phyloP scores from a whole-genome alignment of 371 early-diverging fungal genomes.

The Choanephora cucurbitarum region DNA sequence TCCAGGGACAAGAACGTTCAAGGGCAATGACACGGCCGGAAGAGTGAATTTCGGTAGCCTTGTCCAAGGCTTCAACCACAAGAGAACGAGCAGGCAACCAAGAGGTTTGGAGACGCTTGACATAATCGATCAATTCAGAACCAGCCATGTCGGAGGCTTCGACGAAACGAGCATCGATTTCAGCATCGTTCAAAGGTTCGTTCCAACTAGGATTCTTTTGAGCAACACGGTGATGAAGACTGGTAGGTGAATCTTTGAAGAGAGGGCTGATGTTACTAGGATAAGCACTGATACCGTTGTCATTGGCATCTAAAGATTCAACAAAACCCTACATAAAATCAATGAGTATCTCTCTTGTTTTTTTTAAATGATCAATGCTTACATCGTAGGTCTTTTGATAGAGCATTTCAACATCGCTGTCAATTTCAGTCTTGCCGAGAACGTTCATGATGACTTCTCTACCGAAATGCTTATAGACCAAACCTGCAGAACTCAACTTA shows the following conservation, averaged over 20 bases:
- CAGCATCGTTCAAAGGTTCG: constrained; percentile 65
- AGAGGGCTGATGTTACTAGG: constrained; percentile 75
- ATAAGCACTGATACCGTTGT: constrained; percentile 91
- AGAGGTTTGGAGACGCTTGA: constrained; percentile 65
- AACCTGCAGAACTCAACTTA: constrained; percentile 91
- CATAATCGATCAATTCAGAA: constrained; percentile 67
- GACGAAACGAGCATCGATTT: constrained; percentile 68
- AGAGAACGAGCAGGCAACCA: constrained; percentile 92
- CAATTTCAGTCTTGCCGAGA: constrained; percentile 55
- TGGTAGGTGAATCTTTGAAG: constrained; percentile 81
- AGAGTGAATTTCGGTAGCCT: constrained; percentile 62
- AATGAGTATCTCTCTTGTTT: not conserved
- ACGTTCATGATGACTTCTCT: constrained; percentile 71
- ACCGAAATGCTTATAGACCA: constrained; percentile 94
- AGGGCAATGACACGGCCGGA: constrained; percentile 84
- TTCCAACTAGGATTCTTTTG: constrained; percentile 96
- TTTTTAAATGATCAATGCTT: constrained; percentile 4
- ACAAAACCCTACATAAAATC: constrained; percentile 56
- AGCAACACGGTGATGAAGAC: constrained; percentile 76
- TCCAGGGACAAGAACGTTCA: constrained; percentile 90
- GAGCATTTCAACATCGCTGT: constrained; percentile 62
- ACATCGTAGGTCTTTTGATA: constrained; percentile 83
- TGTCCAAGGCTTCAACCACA: constrained; percentile 70
- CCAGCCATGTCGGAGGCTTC: constrained; percentile 82
- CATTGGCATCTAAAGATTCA: constrained; percentile 77